Conservation (phyloP, 129 eudicot species). For the Flaveria ramosissima region DNA sequence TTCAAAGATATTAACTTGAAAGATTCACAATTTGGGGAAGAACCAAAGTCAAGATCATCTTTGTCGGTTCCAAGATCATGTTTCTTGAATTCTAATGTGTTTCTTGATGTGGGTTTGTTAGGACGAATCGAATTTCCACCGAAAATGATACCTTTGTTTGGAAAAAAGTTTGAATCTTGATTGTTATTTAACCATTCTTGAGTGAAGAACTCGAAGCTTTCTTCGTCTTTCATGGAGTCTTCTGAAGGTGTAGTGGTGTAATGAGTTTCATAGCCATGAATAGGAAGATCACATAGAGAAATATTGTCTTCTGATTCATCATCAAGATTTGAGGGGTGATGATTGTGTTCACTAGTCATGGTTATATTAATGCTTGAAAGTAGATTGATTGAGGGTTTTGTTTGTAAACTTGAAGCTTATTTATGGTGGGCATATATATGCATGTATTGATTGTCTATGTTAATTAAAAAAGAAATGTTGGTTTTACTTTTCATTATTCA, state of each 20-base stretch:
- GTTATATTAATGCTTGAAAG: constrained; percentile 19
- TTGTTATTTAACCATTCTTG: constrained; percentile 31
- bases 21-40: constrained; percentile 4
- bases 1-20: constrained; percentile 21
- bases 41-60: neutral
- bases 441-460: neutral
- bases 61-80: neutral
- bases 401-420: constrained; percentile 9
- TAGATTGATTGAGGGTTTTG: constrained; percentile 19
- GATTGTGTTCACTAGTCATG: constrained; percentile 11
- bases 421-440: constrained; percentile 8
- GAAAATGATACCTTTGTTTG: constrained; percentile 20
- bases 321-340: constrained; percentile 10
- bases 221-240: constrained; percentile 30
- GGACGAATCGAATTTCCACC: constrained; percentile 27
- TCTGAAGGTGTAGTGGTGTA: constrained; percentile 20
- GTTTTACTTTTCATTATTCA: constrained; percentile 20
- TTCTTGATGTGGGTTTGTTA: constrained; percentile 26
- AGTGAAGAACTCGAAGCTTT: constrained; percentile 36
- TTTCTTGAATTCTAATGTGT: constrained; percentile 27
- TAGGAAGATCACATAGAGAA: constrained; percentile 38
- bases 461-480: constrained; percentile 9
- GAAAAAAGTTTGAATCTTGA: constrained; percentile 25
- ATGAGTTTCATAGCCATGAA: constrained; percentile 8
- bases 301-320: constrained; percentile 34